Evolutionary conservation across 768 basidiomycete species (phyloP).

Genomic region (Leccinellum luteum): DNA sequence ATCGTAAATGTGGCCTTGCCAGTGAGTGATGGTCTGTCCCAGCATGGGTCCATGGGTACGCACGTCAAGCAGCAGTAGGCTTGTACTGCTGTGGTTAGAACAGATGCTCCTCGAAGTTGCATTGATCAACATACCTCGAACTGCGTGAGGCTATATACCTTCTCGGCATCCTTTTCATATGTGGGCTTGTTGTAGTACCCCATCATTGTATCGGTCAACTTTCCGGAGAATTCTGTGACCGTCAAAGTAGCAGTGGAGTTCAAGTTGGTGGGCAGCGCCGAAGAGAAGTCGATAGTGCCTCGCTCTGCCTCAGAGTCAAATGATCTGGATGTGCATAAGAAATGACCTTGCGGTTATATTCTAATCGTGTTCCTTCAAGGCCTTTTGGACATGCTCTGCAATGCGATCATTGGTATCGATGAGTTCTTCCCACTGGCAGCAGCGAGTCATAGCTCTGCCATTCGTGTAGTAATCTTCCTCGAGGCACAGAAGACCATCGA

Average conservation of each 20-base stretch:
- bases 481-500: conserved; percentile 52
- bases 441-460: conserved; percentile 38
- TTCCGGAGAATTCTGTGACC: conserved; percentile 65
- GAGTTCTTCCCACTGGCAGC: conserved; percentile 45
- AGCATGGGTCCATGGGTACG: conserved; percentile 88
- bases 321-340: conserved; percentile 43
- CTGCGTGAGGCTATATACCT: conserved; percentile 81
- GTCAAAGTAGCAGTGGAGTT: conserved; percentile 68
- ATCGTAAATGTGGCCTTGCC: conserved; percentile 75
- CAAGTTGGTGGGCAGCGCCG: conserved; percentile 60
- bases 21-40: conserved; percentile 90
- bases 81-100: conserved; percentile 32
- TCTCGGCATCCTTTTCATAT: conserved; percentile 61
- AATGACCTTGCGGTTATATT: conserved; percentile 49
- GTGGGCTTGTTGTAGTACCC: conserved; percentile 81
- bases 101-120: neutral
- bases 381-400: conserved; percentile 33
- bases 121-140: conserved; percentile 57
- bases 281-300: conserved; percentile 56
- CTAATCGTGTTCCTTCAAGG: conserved; percentile 49
- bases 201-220: conserved; percentile 69
- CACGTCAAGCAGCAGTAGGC: conserved; percentile 81
- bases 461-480: conserved; percentile 51
- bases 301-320: conserved; percentile 67
- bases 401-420: conserved; percentile 39